A percentile compares a stretch with the other conserved stretches of the same genome.
These are phyloP conservation scores for Oxytropis ochrocephala DNA, from an alignment of 306 rosid genomes.

Conservation along the genomic window DNA sequence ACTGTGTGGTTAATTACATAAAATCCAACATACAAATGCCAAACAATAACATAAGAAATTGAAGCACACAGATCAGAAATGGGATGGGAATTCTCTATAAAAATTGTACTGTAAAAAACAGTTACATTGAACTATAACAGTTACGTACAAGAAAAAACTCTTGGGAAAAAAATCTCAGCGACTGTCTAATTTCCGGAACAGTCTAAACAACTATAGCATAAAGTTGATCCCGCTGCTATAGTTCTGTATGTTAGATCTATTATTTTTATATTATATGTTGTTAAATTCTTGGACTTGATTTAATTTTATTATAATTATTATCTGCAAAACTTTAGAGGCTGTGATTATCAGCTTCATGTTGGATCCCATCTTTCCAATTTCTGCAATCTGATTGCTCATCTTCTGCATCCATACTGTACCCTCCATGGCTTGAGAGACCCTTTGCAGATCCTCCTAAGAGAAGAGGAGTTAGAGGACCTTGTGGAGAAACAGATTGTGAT, in stretches of 20 bases:
- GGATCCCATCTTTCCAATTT: conserved; percentile 51
- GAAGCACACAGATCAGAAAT: conserved; percentile 5
- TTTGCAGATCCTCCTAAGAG: conserved; percentile 39
- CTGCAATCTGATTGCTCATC: conserved; percentile 76
- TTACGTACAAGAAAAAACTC: conserved; percentile 28
- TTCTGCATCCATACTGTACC: conserved; percentile 54
- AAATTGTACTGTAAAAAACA: not conserved
- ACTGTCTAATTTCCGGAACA: conserved; percentile 16
- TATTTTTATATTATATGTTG: conserved; percentile 13
- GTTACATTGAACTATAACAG: conserved; percentile 23
- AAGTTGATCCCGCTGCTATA: conserved; percentile 18
- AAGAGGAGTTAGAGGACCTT: conserved; percentile 53
- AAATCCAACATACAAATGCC: not conserved
- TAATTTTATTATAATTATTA: conserved; percentile 2
- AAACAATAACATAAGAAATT: not conserved
- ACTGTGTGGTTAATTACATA: conserved; percentile 1
- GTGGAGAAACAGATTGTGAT: conserved; percentile 59
- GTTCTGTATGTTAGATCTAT: conserved; percentile 26
- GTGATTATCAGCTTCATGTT: conserved; percentile 32
- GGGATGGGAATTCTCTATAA: not conserved
- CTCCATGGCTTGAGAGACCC: conserved; percentile 48
- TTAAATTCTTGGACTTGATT: conserved; percentile 29
- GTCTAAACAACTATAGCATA: conserved; percentile 20
- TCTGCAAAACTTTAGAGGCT: conserved; percentile 40
- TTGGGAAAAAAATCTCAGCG: conserved; percentile 16